Evolutionary conservation across 202 grass and related monocot species (phyloP), one percentile per base, ranked within the genome.

Genomic region (Setaria italica): DNA sequence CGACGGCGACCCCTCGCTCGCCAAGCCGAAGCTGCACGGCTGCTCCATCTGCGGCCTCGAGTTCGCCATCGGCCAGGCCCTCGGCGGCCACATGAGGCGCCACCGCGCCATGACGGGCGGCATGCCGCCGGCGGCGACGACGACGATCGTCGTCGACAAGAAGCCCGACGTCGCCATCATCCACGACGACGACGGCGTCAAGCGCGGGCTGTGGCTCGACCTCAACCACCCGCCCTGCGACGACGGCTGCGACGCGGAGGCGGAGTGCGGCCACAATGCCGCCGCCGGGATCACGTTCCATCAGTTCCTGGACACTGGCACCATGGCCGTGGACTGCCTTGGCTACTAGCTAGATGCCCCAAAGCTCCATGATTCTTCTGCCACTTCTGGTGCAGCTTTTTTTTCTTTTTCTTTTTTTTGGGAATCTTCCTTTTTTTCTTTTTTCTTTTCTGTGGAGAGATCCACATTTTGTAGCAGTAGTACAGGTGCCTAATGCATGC

Each of bases 11-110:
- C 81, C 84, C 30, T 64, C 80, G 16, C 86, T 80, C 1, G 75
- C 69, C 37, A 94, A 92, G 77, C 92, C 87, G 48, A 97, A 92
- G 86, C 32, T 94, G 63, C 92, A 97, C 43, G 80, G 89, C 69
- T 97, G 94, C 82, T 92, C 94, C 35, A 60, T 97, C 77, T 97
- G 92, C 19, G 90, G 92, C 47, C 85, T 92, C 41, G 86, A 94
- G 83, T 97, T 97, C 82, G 76, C 94, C 43, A 49, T 97, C 43
- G 94, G 94, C 0, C 94, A 97, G 88, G 94, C 94, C 0, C 87
- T 97, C 21, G 94, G 94, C 0, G 94, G 94, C 62, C 94, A 97
- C 88, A 97, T 97, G 94, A 58, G 94, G 68, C 87, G 92, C 32
- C 94, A 97, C 84, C 87, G 90, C 7, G 48, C 86, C 1, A 76